Evolutionary conservation across 768 basidiomycete species (phyloP).

Genomic region (Sistotremastrum suecicum): DNA sequence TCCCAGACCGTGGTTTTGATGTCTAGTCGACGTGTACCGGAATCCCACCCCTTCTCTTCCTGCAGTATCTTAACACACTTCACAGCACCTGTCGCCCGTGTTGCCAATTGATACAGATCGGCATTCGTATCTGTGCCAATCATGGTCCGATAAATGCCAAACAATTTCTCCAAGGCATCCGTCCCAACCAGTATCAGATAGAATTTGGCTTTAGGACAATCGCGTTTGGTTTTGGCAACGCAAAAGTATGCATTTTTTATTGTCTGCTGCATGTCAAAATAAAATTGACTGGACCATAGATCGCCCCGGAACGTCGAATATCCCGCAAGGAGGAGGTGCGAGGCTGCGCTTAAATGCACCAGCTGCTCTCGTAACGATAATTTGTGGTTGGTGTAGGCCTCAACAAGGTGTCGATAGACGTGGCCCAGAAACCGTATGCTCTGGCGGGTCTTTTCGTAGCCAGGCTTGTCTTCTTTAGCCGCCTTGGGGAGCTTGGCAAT

Average conservation of each 20-base stretch:
- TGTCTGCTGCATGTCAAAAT: constrained; percentile 20
- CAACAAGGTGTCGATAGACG: constrained; percentile 13
- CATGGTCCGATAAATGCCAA: constrained; percentile 17
- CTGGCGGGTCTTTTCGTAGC: constrained; percentile 8
- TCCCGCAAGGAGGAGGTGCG: constrained; percentile 15
- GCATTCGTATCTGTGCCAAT: constrained; percentile 20
- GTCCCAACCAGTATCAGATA: constrained; percentile 24
- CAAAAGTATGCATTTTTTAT: constrained; percentile 26
- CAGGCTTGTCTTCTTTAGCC: constrained; percentile 5
- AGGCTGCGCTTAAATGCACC: constrained; percentile 18
- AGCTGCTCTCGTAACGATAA: constrained; percentile 21
- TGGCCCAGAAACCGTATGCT: constrained; percentile 13
- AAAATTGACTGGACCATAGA: constrained; percentile 17
- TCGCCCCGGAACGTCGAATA: constrained; percentile 7
- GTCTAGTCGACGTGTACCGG: constrained; percentile 18
- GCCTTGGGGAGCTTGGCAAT: constrained; percentile 15
- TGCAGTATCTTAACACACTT: constrained; percentile 23
- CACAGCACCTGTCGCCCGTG: constrained; percentile 16
- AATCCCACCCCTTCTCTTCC: constrained; percentile 24
- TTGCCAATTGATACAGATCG: constrained; percentile 14
- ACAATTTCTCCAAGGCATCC: constrained; percentile 20
- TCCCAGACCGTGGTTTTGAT: constrained; percentile 8
- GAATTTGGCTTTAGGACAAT: constrained; percentile 18
- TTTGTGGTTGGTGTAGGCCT: constrained; percentile 17
- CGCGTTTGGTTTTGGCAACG: constrained; percentile 22